Base-by-base conservation (phyloP, 768 basidiomycete genomes). In the Podaxis pistillaris region DNA sequence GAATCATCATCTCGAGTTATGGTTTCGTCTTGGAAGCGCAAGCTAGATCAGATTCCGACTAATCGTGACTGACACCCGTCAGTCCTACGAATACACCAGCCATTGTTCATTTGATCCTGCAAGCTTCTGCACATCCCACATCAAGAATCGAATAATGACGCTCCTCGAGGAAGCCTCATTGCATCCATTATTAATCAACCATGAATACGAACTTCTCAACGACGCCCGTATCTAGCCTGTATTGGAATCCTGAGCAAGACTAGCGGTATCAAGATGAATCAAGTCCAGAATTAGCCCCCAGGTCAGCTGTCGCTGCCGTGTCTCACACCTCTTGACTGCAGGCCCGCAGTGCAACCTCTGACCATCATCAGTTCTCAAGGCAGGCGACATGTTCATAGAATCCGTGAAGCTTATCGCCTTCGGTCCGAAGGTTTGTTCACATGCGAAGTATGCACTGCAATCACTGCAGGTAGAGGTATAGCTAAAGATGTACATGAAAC, bases 161-260 rank as follows among this genome's bases (percentile, higher is more conserved):
- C 7, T 17, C 57, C 57, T 58, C 46, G 57, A 58, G 57, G 44
- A 26, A 26, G n/a, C 44, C 44, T 58, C 57, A 49, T 49, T 58
- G 44, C 46, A 58, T 8, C 57, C 57, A 58, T 47, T 30, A 58
- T 56, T 56, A 56, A 41, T 26, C 55, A 22, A 56, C 40, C 24
- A 49, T 58, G 57, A 33, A 26, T 30, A 36, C 19, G 26, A 41
- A 26, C 41, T 47, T 58, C 57, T 24, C 13, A 30, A 11, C 7
- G 28, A 36, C n/a, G 33, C 36, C 44, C 19, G 19, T 30, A 47
- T 22, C 33, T 58, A 58, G 57, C 30, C 28, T 26, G 9, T 57
- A 30, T 24, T 33, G 28, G 44, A 12, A 58, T 49, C 57, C 8
- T 47, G 26, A 40, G n/a, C 36, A 33, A 26, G 15, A 9, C 13